Evolutionary conservation across 345 rosid genomes (phyloP).

Genomic region (Isatis tinctoria): DNA sequence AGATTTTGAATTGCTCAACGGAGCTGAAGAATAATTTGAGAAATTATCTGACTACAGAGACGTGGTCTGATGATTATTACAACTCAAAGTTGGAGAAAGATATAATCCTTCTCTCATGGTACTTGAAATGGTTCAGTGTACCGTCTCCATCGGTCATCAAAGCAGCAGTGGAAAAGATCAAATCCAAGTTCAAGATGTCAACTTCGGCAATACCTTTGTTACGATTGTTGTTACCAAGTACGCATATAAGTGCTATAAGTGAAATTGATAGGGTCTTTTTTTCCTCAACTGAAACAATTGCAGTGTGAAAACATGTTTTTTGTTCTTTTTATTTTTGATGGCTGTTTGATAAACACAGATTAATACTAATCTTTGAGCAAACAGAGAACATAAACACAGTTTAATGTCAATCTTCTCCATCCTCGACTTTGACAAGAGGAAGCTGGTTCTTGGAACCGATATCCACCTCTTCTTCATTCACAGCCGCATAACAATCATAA

Average conservation of each 20-base stretch:
- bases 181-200: constrained; percentile 36
- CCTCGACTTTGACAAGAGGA: too few relatives aligned
- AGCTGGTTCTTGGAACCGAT: too few relatives aligned
- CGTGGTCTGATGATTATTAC: constrained; percentile 49
- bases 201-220: constrained; percentile 57
- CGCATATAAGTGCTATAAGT: constrained; percentile 47
- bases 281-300: constrained; percentile 18
- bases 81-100: constrained; percentile 32
- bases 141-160: constrained; percentile 54
- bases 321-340: not conserved
- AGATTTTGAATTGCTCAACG: constrained; percentile 43
- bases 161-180: constrained; percentile 45
- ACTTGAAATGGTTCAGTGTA: constrained; percentile 74
- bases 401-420: too few relatives aligned
- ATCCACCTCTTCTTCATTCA: too few relatives aligned
- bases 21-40: constrained; percentile 38
- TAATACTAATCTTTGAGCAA: not conserved
- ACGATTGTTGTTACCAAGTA: constrained; percentile 61
- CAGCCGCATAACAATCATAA: too few relatives aligned
- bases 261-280: constrained; percentile 49
- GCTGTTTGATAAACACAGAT: not conserved
- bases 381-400: not conserved
- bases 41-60: constrained; percentile 50
- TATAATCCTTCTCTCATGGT: constrained; percentile 61
- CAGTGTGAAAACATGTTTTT: not conserved